phyloP scores from a whole-genome alignment of 2,329 filamentous ascomycete genomes.

The Pseudogymnoascus sp. region DNA sequence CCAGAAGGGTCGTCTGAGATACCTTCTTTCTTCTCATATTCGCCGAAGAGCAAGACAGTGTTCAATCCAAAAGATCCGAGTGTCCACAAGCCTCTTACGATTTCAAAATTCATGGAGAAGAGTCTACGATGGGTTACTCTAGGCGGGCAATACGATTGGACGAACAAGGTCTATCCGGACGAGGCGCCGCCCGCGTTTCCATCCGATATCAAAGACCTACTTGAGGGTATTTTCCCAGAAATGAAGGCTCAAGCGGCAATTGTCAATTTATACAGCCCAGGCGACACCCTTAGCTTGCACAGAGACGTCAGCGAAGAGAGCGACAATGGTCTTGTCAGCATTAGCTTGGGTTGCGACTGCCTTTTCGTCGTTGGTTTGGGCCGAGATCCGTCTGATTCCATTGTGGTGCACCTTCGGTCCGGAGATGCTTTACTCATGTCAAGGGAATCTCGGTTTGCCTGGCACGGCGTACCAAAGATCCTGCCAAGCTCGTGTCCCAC shows the following conservation, averaged over 20 bases:
- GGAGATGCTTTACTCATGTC: constrained; percentile 91
- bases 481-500: constrained; percentile 68
- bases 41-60: constrained; percentile 41
- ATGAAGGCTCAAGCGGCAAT: constrained; percentile 84
- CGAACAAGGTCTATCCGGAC: constrained; percentile 68
- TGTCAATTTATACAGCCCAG: constrained; percentile 83
- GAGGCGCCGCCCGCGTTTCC: constrained; percentile 65
- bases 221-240: constrained; percentile 63
- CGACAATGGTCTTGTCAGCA: constrained; percentile 67
- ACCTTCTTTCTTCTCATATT: constrained; percentile 46
- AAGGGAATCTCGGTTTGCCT: constrained; percentile 71
- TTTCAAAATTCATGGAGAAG: constrained; percentile 62
- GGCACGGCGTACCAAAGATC: constrained; percentile 92
- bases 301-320: constrained; percentile 86
- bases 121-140: constrained; percentile 91
- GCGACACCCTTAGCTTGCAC: constrained; percentile 86
- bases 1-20: constrained; percentile 8
- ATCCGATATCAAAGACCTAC: constrained; percentile 56
- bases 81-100: constrained; percentile 65
- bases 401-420: constrained; percentile 62
- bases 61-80: constrained; percentile 60
- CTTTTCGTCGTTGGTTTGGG: constrained; percentile 72
- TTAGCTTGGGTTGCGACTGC: constrained; percentile 84
- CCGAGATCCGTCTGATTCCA: constrained; percentile 15
- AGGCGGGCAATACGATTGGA: constrained; percentile 96